Conservation (phyloP, 331 rosid species). For the Ulmus americana region DNA sequence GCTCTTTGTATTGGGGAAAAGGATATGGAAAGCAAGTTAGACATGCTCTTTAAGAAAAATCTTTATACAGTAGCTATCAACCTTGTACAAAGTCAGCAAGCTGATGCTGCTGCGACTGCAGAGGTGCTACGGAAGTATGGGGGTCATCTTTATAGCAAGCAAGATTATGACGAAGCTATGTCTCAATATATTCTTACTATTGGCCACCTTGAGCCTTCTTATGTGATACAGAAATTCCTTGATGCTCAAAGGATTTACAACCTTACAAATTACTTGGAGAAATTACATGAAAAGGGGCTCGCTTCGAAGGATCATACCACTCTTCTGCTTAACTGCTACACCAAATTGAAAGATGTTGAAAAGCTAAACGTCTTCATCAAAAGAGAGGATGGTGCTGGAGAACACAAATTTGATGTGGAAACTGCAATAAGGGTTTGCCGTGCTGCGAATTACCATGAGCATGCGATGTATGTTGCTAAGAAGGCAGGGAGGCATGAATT, state of each 20-base stretch:
- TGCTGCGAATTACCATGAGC: constrained; percentile 95
- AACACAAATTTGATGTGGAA: constrained; percentile 89
- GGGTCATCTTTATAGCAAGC: constrained; percentile 90
- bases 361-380: constrained; percentile 76
- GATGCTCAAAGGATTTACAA: constrained; percentile 96
- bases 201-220: constrained; percentile 97
- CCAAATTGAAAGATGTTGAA: constrained; percentile 91
- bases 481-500: constrained; percentile 88
- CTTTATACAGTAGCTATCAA: constrained; percentile 84
- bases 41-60: constrained; percentile 92
- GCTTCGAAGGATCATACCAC: constrained; percentile 98
- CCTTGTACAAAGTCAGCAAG: constrained; percentile 96
- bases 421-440: constrained; percentile 97
- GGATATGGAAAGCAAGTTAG: constrained; percentile 99
- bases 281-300: constrained; percentile 89
- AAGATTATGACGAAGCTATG: constrained; percentile 97
- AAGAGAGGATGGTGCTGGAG: constrained; percentile 75
- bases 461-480: constrained; percentile 98
- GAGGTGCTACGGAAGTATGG: constrained; percentile 90
- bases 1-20: constrained; percentile 90
- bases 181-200: constrained; percentile 84
- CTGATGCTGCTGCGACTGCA: constrained; percentile 96
- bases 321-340: constrained; percentile 83
- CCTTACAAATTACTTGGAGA: constrained; percentile 96
- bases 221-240: constrained; percentile 89